Percentiles rank a stretch among this genome's conserved stretches.
phyloP scores from a whole-genome alignment of 1,284 basidiomycete species.

The Cerrena zonata region DNA sequence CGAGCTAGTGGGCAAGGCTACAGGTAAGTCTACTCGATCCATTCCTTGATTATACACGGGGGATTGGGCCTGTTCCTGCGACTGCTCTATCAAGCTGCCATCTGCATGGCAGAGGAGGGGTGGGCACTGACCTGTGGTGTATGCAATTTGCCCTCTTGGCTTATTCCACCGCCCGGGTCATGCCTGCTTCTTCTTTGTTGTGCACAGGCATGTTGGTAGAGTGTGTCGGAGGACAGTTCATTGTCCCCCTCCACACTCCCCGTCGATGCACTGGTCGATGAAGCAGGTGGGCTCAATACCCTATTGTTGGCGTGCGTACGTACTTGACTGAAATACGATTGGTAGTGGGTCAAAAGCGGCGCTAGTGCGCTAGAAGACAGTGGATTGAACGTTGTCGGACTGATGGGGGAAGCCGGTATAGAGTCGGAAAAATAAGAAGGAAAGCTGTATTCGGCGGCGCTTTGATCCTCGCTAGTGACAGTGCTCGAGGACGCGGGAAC shows the following conservation, averaged over 20 bases:
- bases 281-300: background rate
- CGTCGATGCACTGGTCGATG: background rate
- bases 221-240: slow-evolving; percentile 5
- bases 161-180: slow-evolving; percentile 18
- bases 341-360: background rate
- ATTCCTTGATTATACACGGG: background rate
- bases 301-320: background rate
- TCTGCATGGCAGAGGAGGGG: slow-evolving; percentile 17
- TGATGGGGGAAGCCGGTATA: background rate
- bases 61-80: slow-evolving; percentile 1
- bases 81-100: slow-evolving; percentile 6
- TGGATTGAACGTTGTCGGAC: background rate
- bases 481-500: background rate
- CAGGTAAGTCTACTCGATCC: background rate
- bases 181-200: slow-evolving; percentile 25
- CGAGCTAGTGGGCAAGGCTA: slow-evolving; percentile 3
- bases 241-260: background rate
- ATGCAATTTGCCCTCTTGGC: slow-evolving; percentile 15
- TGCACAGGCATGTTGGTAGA: slow-evolving; percentile 17
- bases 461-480: background rate
- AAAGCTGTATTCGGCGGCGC: background rate
- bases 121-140: slow-evolving; percentile 19
- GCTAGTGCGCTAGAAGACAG: background rate
- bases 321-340: background rate
- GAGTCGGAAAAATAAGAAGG: background rate